Base-by-base conservation (phyloP, 2,329 filamentous ascomycete species). In the Venturiaceae sp. region DNA sequence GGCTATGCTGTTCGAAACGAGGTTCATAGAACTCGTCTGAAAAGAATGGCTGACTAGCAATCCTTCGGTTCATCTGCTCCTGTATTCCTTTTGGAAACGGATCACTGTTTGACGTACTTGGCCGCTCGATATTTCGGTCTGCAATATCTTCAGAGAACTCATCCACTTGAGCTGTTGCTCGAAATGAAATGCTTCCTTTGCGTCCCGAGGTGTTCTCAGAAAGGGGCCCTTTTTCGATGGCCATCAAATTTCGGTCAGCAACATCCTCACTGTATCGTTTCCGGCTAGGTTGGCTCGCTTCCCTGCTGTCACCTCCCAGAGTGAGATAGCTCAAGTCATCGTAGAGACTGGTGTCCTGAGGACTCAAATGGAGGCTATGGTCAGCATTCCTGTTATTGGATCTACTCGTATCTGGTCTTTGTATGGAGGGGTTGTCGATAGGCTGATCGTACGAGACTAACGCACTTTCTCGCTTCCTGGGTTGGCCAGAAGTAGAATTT, bases 221-320 rank as follows among this genome's bases (percentile, higher is more conserved):
- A 30, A 50, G 44, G 30, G 13, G 21, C 3, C 26, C 23, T 11
- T n/a, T 50, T 7, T 50, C 23, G 14, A 16, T 30, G 14, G 13
- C 3, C 44, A 30, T 30, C 5, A 30, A 5, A 37, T 69, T 69
- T 2, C 66, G 63, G 46, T 70, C 66, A 8, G 68, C 67, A 9
- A 70, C 62, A 53, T 68, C 83, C 66, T 87, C 84, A n/a, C 80
- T 83, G 63, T 83, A 85, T 30, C 41, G 60, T 50, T 36, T 54
- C 26, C 58, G 54, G 57, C 60, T 64, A 9, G 58, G 58, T 23
- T 28, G 23, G 21, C 16, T 4, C 1, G 44, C 23, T 6, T 50
- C 44, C 30, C 44, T 59, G 28, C 58, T 63, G 46, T 67, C 64
- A 2, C 63, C 64, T 33, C 64, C 64, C 6, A 66, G 57, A 5